These are phyloP conservation scores for Pichia insulana DNA, from an alignment of 805 yeast species.

Conservation along the genomic window DNA sequence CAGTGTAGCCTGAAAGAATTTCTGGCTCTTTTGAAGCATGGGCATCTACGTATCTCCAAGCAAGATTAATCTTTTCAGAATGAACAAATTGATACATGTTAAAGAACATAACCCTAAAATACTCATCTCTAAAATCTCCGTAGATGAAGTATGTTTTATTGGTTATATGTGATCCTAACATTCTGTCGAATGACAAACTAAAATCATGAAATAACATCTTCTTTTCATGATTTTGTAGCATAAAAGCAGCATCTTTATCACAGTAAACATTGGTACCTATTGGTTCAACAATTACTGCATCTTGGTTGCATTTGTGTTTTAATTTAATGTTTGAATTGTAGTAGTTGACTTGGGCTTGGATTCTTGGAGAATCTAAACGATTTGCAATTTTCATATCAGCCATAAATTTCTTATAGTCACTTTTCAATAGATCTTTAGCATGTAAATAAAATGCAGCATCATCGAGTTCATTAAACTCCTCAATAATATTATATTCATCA, in stretches of 20 bases:
- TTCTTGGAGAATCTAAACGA: constrained; percentile 48
- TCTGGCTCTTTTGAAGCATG: constrained; percentile 17
- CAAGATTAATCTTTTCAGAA: constrained; percentile 59
- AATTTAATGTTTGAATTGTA: constrained; percentile 33
- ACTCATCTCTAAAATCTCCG: constrained; percentile 47
- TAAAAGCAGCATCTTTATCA: constrained; percentile 66
- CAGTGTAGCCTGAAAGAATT: constrained; percentile 54
- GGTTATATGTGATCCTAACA: constrained; percentile 44
- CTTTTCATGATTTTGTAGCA: constrained; percentile 52
- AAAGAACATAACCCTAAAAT: constrained; percentile 48
- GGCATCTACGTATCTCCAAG: constrained; percentile 61
- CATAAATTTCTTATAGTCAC: constrained; percentile 14
- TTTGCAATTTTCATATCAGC: constrained; percentile 38
- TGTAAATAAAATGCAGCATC: constrained; percentile 22
- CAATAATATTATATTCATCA: constrained; percentile 1
- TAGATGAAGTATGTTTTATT: constrained; percentile 42
- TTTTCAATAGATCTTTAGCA: constrained; percentile 14
- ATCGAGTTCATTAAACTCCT: constrained; percentile 20
- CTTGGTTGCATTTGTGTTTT: constrained; percentile 11
- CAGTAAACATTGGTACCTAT: constrained; percentile 42
- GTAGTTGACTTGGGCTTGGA: constrained; percentile 54
- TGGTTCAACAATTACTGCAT: constrained; percentile 29
- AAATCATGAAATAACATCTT: constrained; percentile 11
- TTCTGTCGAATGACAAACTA: constrained; percentile 47
- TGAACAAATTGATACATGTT: constrained; percentile 50